Base-by-base conservation (phyloP, 1,284 basidiomycete species). In the Tremellales sp. region DNA sequence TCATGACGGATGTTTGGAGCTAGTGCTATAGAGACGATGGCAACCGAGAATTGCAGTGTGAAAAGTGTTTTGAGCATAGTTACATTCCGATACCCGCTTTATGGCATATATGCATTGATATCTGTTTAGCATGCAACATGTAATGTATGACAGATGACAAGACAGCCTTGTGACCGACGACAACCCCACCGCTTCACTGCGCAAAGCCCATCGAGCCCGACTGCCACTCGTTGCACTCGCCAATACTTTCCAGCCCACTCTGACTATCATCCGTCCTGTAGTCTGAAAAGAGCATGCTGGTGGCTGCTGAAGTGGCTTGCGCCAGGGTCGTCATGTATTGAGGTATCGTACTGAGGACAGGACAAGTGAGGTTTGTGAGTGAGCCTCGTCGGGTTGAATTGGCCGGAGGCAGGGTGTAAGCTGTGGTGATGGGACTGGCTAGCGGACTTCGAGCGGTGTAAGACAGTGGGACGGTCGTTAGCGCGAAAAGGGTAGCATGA, bases 1-100 rank as follows among this genome's bases (percentile, higher is more conserved):
- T 68, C 51, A 66, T 68, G 64, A 66, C 62, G 49, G 68, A 70
- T 53, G 66, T 68, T 23, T 70, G 68, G 68, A 68, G 66, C 47
- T 70, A 65, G 58, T 17, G 22, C 15, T 31, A 8, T 31, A 31
- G 8, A 31, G n/a, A n/a, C n/a, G n/a, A n/a, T n/a, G n/a, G n/a
- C n/a, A n/a, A n/a, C n/a, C n/a, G n/a, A n/a, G n/a, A n/a, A n/a
- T n/a, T n/a, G n/a, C n/a, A n/a, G n/a, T n/a, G n/a, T n/a, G n/a
- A n/a, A n/a, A n/a, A n/a, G n/a, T n/a, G n/a, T n/a, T n/a, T n/a
- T n/a, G n/a, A n/a, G n/a, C n/a, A n/a, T n/a, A n/a, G n/a, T n/a
- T n/a, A n/a, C n/a, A n/a, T n/a, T n/a, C n/a, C n/a, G n/a, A n/a
- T n/a, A n/a, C n/a, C n/a, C n/a, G n/a, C n/a, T n/a, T n/a, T n/a